A percentile compares a stretch with the other conserved stretches of the same genome.
These are phyloP conservation scores for Coprinellus micaceus DNA, from an alignment of 768 basidiomycete species.

Conservation along the genomic window DNA sequence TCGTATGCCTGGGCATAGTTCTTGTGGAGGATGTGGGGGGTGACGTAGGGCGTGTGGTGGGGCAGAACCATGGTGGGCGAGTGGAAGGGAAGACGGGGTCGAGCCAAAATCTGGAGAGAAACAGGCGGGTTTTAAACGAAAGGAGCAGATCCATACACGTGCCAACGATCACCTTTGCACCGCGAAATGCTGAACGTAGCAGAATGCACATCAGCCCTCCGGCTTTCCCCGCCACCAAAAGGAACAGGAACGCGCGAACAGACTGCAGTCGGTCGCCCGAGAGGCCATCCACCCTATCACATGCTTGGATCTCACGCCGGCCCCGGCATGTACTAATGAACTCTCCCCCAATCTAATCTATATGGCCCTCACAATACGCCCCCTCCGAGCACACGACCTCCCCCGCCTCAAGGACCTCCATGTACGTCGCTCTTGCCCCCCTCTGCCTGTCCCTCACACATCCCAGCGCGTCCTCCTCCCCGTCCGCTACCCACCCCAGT, in stretches of 20 bases:
- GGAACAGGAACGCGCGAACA: too few species aligned
- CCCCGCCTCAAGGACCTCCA: conserved; percentile 38
- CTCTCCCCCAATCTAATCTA: not conserved
- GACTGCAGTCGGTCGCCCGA: too few species aligned
- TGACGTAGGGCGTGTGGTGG: conserved; percentile 79
- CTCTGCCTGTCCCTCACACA: not conserved
- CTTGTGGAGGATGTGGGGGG: conserved; percentile 86
- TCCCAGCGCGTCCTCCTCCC: conserved; percentile 35
- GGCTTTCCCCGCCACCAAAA: too few species aligned
- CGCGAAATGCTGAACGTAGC: conserved; percentile 7
- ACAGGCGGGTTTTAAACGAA: conserved; percentile 6
- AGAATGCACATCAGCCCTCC: too few species aligned
- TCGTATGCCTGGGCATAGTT: conserved; percentile 76
- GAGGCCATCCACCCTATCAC: too few species aligned
- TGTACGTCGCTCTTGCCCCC: conserved; percentile 25
- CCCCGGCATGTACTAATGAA: not conserved
- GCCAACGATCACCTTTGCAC: conserved; percentile 20
- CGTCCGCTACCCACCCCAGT: conserved; percentile 37
- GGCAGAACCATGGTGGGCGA: conserved; percentile 57
- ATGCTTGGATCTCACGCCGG: conserved; percentile 10
- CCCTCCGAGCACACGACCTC: conserved; percentile 32
- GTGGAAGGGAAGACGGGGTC: conserved; percentile 10
- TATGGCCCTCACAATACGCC: conserved; percentile 19
- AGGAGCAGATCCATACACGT: conserved; percentile 14
- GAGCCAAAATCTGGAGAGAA: conserved; percentile 15